phyloP scores from a whole-genome alignment of 805 yeast species.

The Maudiozyma barnettii region DNA sequence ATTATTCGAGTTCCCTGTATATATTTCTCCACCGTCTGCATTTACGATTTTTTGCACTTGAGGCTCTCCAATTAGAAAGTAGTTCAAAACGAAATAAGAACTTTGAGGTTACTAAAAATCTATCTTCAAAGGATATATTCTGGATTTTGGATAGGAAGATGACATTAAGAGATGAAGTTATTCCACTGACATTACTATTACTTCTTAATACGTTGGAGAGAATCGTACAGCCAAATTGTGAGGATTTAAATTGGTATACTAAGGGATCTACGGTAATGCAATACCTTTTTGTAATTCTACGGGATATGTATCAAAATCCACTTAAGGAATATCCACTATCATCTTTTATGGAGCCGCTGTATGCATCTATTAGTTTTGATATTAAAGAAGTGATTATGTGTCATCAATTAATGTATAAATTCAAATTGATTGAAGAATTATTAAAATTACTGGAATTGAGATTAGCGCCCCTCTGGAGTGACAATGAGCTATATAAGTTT shows the following conservation, averaged over 20 bases:
- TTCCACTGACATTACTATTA: constrained; percentile 16
- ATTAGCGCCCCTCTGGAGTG: constrained; percentile 21
- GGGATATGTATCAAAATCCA: constrained; percentile 19
- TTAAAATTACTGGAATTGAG: constrained; percentile 16
- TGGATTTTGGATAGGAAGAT: constrained; percentile 12
- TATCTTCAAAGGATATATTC: constrained; percentile 8
- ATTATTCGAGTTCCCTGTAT: constrained; percentile 17
- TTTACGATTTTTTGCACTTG: constrained; percentile 17
- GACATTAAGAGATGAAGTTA: constrained; percentile 11
- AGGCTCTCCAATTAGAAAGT: constrained; percentile 7
- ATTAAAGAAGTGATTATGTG: constrained; percentile 12
- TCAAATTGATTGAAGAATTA: constrained; percentile 19
- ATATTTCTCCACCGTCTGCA: constrained; percentile 21
- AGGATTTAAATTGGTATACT: constrained; percentile 20
- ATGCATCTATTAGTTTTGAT: constrained; percentile 9
- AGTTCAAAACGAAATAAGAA: neutral
- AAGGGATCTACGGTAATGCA: constrained; percentile 27
- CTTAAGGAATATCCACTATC: constrained; percentile 6
- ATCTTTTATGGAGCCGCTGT: neutral
- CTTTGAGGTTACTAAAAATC: neutral
- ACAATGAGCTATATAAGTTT: constrained; percentile 20
- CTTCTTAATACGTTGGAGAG: constrained; percentile 20
- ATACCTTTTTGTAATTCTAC: constrained; percentile 21
- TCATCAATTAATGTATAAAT: constrained; percentile 11
- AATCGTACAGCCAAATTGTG: constrained; percentile 13